These are phyloP conservation scores for Gossypium lobatum DNA, from an alignment of 441 rosid species.

Conservation along the genomic window DNA sequence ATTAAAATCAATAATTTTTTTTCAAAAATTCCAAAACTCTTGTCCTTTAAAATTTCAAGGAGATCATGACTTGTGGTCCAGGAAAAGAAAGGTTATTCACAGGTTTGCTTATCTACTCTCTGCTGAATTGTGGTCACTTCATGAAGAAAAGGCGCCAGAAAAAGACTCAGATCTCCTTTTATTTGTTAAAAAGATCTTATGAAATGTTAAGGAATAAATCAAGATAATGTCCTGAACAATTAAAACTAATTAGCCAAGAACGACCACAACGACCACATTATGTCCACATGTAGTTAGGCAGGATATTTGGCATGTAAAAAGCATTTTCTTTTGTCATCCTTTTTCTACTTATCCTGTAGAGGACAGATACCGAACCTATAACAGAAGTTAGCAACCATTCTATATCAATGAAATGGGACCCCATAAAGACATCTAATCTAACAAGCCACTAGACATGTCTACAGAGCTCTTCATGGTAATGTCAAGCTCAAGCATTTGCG, in stretches of 20 bases:
- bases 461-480: neutral
- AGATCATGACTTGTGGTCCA: conserved; percentile 3
- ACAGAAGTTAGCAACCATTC: conserved; percentile 6
- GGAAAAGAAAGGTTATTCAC: neutral
- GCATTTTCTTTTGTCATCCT: conserved; percentile 11
- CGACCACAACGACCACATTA: conserved; percentile 15
- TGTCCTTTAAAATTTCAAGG: neutral
- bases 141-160: neutral
- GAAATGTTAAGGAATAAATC: conserved; percentile 1
- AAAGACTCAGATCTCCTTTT: neutral
- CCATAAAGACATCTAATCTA: conserved; percentile 1
- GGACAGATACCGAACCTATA: conserved; percentile 9
- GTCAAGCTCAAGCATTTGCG: neutral
- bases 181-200: neutral
- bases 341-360: conserved; percentile 2
- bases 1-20: neutral
- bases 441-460: conserved; percentile 4
- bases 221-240: neutral
- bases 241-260: conserved; percentile 1
- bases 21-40: neutral
- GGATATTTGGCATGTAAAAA: conserved; percentile 9
- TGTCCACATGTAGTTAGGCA: conserved; percentile 12
- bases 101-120: neutral
- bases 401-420: conserved; percentile 13
- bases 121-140: neutral